Percentiles rank a stretch among this genome's conserved stretches.
phyloP scores from a whole-genome alignment of 2,329 filamentous ascomycete species.

The Zarea fungicola region DNA sequence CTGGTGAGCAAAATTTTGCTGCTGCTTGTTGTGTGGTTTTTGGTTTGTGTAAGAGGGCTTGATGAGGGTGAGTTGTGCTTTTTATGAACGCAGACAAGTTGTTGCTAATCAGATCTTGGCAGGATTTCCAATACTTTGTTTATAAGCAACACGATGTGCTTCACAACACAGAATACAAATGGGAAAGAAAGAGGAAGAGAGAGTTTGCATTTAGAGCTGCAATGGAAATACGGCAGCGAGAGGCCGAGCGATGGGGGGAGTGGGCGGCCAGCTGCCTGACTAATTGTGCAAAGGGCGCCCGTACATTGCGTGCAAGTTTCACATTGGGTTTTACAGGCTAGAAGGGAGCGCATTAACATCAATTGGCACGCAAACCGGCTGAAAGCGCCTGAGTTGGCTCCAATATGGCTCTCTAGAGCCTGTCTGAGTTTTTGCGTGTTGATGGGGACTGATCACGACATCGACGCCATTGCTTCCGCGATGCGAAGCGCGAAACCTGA shows the following conservation, averaged over 20 bases:
- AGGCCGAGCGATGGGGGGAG: background rate
- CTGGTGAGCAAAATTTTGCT: too few relatives aligned
- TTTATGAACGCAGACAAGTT: background rate
- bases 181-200: background rate
- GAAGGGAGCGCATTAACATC: too few relatives aligned
- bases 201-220: background rate
- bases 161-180: conserved; percentile 2
- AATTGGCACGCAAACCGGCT: too few relatives aligned
- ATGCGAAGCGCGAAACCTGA: conserved; percentile 29
- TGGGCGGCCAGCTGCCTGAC: conserved; percentile 9
- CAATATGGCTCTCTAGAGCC: background rate
- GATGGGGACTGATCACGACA: conserved; percentile 44
- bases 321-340: too few relatives aligned
- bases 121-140: background rate
- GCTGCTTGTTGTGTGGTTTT: background rate
- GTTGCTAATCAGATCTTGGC: conserved; percentile 3
- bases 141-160: background rate
- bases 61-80: conserved; percentile 1
- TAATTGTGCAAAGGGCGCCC: conserved; percentile 10
- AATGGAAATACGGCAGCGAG: background rate
- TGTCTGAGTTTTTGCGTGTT: conserved; percentile 19
- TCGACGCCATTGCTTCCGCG: conserved; percentile 47
- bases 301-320: conserved; percentile 6
- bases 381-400: background rate
- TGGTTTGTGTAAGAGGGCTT: conserved; percentile 1